Conservation (phyloP, 768 basidiomycete genomes). For the Chalciporus piperatus region DNA sequence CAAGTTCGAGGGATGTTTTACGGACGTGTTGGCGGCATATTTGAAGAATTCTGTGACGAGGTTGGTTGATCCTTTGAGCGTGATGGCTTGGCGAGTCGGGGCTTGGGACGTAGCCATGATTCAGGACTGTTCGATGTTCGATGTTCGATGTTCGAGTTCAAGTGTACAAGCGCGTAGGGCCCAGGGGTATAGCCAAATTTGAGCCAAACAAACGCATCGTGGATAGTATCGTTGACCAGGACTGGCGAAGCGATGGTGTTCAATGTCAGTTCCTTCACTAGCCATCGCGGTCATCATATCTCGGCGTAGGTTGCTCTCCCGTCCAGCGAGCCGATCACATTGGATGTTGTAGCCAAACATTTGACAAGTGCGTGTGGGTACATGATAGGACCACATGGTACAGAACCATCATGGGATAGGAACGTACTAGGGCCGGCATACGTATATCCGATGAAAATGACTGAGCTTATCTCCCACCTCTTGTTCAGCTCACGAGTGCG, state of each 20-base stretch:
- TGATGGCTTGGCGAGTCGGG: conserved; percentile 71
- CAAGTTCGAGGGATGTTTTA: conserved; percentile 7
- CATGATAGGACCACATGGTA: no score
- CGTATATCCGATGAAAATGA: background rate
- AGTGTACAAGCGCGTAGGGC: conserved; percentile 9
- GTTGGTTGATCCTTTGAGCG: conserved; percentile 90
- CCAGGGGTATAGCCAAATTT: conserved; percentile 9
- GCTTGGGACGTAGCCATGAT: conserved; percentile 45
- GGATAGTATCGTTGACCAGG: no score
- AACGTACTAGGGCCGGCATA: background rate
- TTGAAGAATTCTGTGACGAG: conserved; percentile 99
- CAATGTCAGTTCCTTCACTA: no score
- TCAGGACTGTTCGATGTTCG: background rate
- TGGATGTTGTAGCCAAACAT: no score
- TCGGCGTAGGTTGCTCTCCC: no score
- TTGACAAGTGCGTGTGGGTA: no score
- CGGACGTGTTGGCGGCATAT: conserved; percentile 96
- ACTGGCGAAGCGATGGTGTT: no score
- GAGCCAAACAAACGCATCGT: conserved; percentile 4
- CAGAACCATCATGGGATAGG: background rate
- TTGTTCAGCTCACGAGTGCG: background rate
- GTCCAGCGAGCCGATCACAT: no score
- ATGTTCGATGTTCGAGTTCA: background rate
- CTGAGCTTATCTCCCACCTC: background rate
- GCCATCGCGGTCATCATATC: no score